phyloP scores from a whole-genome alignment of 1,284 basidiomycete species.

The Boletus mariae region DNA sequence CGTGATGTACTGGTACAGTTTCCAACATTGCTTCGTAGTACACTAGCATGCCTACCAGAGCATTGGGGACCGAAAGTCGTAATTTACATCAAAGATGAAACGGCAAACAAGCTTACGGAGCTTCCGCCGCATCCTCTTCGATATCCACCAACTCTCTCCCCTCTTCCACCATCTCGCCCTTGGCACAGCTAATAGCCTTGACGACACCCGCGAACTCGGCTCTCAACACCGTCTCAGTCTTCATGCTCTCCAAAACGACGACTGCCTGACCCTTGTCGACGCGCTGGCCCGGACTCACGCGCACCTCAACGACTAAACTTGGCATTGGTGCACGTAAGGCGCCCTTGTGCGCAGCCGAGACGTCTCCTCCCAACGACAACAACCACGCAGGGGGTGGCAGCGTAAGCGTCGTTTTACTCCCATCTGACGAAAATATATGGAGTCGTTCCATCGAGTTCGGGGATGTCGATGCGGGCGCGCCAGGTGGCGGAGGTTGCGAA shows the following conservation, averaged over 20 bases:
- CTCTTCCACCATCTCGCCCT: conserved; percentile 88
- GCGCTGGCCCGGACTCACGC: conserved; percentile 68
- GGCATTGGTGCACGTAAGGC: conserved; percentile 82
- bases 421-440: conserved; percentile 59
- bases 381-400: conserved; percentile 67
- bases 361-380: conserved; percentile 55
- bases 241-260: conserved; percentile 92
- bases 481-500: conserved; percentile 56
- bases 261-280: conserved; percentile 81
- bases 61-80: neutral
- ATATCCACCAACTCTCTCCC: conserved; percentile 75
- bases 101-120: neutral
- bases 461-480: conserved; percentile 47
- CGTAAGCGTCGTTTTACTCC: conserved; percentile 56
- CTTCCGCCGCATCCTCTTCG: conserved; percentile 32
- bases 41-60: neutral
- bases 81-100: neutral
- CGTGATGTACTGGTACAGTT: conserved; percentile 37
- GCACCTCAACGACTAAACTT: conserved; percentile 82
- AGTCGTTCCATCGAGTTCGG: conserved; percentile 61
- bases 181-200: conserved; percentile 66
- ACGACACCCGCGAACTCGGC: conserved; percentile 68
- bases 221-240: conserved; percentile 87
- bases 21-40: neutral
- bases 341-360: conserved; percentile 49